Evolutionary conservation across 306 rosid genomes (phyloP).

Genomic region (Cicer pinnatifidum): DNA sequence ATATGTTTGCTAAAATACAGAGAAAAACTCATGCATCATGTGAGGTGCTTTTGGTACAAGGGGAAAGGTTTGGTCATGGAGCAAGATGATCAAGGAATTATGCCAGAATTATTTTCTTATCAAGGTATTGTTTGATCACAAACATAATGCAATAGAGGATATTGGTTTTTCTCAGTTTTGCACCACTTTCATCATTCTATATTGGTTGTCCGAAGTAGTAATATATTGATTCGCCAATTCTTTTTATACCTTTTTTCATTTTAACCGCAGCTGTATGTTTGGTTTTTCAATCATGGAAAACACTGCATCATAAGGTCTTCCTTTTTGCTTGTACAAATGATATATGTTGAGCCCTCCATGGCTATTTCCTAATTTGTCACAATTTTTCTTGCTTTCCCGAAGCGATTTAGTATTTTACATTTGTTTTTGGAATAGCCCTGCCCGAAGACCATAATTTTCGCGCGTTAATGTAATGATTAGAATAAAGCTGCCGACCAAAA

Average conservation of each 20-base stretch:
- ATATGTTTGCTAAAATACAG: background rate
- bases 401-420: background rate
- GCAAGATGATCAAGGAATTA: background rate
- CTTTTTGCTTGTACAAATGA: background rate
- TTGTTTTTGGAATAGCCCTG: background rate
- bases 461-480: background rate
- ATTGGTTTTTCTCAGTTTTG: background rate
- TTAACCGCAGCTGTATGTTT: background rate
- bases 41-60: background rate
- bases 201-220: too few relatives aligned
- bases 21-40: background rate
- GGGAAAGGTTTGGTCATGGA: background rate
- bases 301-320: background rate
- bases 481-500: too few relatives aligned
- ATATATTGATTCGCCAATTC: background rate
- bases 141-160: background rate
- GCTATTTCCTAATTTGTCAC: background rate
- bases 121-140: background rate
- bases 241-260: too few relatives aligned
- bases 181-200: too few relatives aligned
- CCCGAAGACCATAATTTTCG: background rate
- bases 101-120: background rate
- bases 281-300: background rate
- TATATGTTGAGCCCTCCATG: background rate
- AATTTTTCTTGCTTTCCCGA: background rate